Evolutionary conservation across 129 eudicot genomes (phyloP).

Genomic region (Helichrysum umbraculigerum): DNA sequence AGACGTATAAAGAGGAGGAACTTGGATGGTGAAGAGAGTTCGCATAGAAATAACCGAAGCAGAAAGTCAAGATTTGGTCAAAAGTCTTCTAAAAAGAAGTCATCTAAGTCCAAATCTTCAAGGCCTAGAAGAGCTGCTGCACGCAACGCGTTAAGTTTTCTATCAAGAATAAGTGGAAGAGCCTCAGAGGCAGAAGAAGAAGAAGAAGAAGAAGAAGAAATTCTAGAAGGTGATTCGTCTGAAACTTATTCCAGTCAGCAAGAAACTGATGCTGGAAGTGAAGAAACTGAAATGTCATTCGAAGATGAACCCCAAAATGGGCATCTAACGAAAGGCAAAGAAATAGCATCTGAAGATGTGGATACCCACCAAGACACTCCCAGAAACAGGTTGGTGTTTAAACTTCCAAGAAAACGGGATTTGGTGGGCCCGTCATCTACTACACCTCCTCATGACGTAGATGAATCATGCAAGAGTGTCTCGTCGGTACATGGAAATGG

Average conservation of each 20-base stretch:
- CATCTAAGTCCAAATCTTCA: slow-evolving; percentile 52
- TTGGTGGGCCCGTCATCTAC: slow-evolving; percentile 58
- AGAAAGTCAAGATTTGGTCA: slow-evolving; percentile 56
- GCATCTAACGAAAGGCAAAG: slow-evolving; percentile 63
- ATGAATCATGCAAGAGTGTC: slow-evolving; percentile 30
- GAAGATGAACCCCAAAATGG: slow-evolving; percentile 39
- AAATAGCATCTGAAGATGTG: slow-evolving; percentile 47
- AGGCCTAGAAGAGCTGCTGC: slow-evolving; percentile 97
- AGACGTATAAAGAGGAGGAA: slow-evolving; percentile 95
- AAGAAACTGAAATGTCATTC: slow-evolving; percentile 62
- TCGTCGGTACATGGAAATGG: slow-evolving; percentile 30
- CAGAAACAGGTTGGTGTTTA: slow-evolving; percentile 63
- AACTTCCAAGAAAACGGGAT: slow-evolving; percentile 48
- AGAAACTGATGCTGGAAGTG: slow-evolving; percentile 66
- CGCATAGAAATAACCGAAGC: slow-evolving; percentile 36
- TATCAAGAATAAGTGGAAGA: slow-evolving; percentile 73
- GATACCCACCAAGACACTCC: slow-evolving; percentile 33
- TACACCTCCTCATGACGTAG: slow-evolving; percentile 28
- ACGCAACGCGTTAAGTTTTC: slow-evolving; percentile 75
- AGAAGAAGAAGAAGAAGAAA: too few relatives aligned
- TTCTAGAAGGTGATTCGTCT: slow-evolving; percentile 47
- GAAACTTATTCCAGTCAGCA: slow-evolving; percentile 70
- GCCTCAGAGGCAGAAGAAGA: slow-evolving; percentile 64
- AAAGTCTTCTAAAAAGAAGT: slow-evolving; percentile 65
- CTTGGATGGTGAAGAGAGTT: slow-evolving; percentile 71